Base-by-base conservation (phyloP, 352 stramenopile genomes). In the Phytopythium montanum region DNA sequence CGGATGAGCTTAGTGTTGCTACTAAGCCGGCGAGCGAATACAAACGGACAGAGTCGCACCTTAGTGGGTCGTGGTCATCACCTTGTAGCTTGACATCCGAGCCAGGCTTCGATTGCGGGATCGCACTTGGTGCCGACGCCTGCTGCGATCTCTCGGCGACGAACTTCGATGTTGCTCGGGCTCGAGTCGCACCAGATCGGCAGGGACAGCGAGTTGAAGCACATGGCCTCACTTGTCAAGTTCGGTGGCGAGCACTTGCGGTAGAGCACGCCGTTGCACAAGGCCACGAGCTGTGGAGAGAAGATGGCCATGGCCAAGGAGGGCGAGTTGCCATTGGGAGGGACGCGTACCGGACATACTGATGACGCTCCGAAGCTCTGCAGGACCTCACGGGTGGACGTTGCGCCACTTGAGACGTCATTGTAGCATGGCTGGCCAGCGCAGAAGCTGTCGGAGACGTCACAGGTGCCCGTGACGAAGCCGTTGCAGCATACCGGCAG, bases 191-290 rank as follows among this genome's bases (percentile, higher is more conserved):
- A 79, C 28, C 52, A 56, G 2, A 71, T 73, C 29, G 59, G 55
- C 49, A 65, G 52, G 48, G 58, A 73, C 8, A 56, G 56, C 21
- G 66, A 49, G 33, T 57, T 73, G 33, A 57, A 69, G 33, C 70
- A 79, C 26, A 79, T 73, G 28, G 61, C 64, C 3, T 60, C n/a
- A 7, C 25, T 46, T 10, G 31, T 41, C 8, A 21, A 31, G 25
- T 38, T 26, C 25, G 23, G 45, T 16, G 33, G 4, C 29, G 51
- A 49, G 34, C 75, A 82, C 49, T 78, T 36, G 23, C 60, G 65
- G 53, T 66, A 81, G 39, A 73, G 39, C 31, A 66, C 42, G 6
- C 57, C 68, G 3, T 38, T 48, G 29, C 68, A 73, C 7, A 70
- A 26, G 12, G 70, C 50, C 29, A 82, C 39, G 1, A 26, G 42